phyloP scores from a whole-genome alignment of 768 basidiomycete genomes.

The Trametes villosa region DNA sequence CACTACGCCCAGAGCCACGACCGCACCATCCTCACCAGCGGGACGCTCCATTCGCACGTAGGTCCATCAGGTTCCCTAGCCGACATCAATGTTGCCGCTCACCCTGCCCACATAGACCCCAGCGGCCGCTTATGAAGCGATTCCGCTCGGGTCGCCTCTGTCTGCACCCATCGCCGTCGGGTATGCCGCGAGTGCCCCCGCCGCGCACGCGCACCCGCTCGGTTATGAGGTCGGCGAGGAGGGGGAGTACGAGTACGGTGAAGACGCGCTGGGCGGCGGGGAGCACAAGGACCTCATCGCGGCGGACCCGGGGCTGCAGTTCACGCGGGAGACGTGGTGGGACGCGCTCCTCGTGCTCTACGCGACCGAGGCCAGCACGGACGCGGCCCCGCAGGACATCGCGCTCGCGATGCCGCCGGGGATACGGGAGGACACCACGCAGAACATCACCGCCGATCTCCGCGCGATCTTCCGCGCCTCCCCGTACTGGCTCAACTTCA shows the following conservation, averaged over 20 bases:
- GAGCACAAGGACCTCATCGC: conserved; percentile 21
- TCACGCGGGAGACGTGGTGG: conserved; percentile 80
- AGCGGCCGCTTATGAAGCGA: conserved; percentile 25
- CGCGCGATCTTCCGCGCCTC: conserved; percentile 66
- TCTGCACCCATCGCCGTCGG: conserved; percentile 7
- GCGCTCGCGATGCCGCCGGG: conserved; percentile 22
- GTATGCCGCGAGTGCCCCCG: conserved; percentile 13
- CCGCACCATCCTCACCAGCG: conserved; percentile 13
- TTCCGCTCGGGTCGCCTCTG: conserved; percentile 20
- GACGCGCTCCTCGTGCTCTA: conserved; percentile 69
- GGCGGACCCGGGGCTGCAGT: conserved; percentile 64
- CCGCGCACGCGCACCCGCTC: conserved; percentile 2
- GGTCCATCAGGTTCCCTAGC: conserved; percentile 26
- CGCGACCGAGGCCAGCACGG: conserved; percentile 16
- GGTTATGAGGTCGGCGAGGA: not conserved
- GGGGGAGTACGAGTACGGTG: conserved; percentile 9
- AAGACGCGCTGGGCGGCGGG: not conserved
- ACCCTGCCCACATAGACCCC: conserved; percentile 25
- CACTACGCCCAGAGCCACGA: conserved; percentile 21
- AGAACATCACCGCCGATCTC: conserved; percentile 56
- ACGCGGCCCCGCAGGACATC: not conserved
- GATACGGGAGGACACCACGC: conserved; percentile 51
- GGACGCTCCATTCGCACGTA: conserved; percentile 22
- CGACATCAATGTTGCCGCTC: conserved; percentile 26
- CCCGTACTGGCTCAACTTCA: conserved; percentile 75